Evolutionary conservation across 106 monocot genomes (phyloP), one percentile per base, ranked within the genome.

Genomic region (Allium sativum): DNA sequence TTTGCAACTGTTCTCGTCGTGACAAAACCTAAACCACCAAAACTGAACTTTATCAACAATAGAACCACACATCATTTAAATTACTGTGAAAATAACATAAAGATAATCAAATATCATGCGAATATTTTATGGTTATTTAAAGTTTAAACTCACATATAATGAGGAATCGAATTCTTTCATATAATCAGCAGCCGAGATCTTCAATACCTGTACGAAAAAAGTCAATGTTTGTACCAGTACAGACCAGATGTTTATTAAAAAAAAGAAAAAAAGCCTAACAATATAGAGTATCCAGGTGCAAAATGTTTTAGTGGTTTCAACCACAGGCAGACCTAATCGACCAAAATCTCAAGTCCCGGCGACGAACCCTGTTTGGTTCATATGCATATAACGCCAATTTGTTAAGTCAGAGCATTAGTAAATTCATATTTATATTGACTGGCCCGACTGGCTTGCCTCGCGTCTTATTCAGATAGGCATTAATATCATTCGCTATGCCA

Each of bases 91-190:
- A 65, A 14, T n/a, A 55, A 18, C 40, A 48, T 31, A 14, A 67
- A 13, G 51, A 42, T 61, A 20, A 22, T 31, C 44, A 61, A 21
- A 22, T 7, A 21, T 16, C 12, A 57, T 17, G 42, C 46, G 6
- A 13, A 44, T 44, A 7, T 20, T 20, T 44, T 19, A 63, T 20
- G 9, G 12, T 55, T 41, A 10, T 21, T 21, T 9, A 52, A 22
- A 50, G 7, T 52, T 46, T 12, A 64, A 19, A 89, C 78, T 84
- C 64, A 93, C 93, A 72, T 78, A 68, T 44, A 70, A 72, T 65
- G 84, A 82, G 10, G 77, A 60, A 73, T 90, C 84, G 76, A 90
- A 96, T 45, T 76, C 82, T 62, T 90, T 80, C 44, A 80, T 79
- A 69, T 73, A 96, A 61, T 90, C 84, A 21, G 59, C 76, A 70